Conservation (phyloP, 352 stramenopile genomes). For the Phytophthora tentaculata region DNA sequence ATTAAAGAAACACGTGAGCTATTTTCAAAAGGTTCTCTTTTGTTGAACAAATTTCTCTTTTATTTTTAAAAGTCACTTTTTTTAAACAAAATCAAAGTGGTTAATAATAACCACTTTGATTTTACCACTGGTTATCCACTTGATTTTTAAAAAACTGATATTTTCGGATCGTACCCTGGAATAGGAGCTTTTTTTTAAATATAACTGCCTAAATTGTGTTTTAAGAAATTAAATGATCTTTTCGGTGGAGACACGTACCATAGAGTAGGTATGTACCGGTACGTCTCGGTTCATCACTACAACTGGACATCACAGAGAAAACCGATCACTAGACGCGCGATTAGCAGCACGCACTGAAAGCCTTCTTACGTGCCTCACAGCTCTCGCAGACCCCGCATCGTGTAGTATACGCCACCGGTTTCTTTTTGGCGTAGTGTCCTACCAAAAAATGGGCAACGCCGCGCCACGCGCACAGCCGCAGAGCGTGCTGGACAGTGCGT, state of each 20-base stretch:
- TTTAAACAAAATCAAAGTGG: no score
- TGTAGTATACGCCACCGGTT: conserved; percentile 12
- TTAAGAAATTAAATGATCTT: no score
- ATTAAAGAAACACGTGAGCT: no score
- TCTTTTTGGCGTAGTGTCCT: not conserved
- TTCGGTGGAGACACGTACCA: conserved; percentile 1
- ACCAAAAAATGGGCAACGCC: conserved; percentile 76
- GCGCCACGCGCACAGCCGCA: conserved; percentile 79
- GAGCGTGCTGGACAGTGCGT: conserved; percentile 81
- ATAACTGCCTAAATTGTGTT: no score
- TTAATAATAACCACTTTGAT: no score
- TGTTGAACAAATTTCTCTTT: no score
- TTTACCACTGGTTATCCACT: no score
- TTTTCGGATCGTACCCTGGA: no score
- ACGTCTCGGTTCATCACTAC: conserved; percentile 21
- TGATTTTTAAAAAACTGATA: no score
- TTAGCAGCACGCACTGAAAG: not conserved
- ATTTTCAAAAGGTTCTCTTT: no score
- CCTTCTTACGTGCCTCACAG: conserved; percentile 7
- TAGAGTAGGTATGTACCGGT: conserved; percentile 1
- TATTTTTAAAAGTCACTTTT: no score
- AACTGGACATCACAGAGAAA: conserved; percentile 32
- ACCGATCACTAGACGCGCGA: conserved; percentile 11
- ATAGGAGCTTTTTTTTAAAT: no score
- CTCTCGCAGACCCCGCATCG: not conserved